Evolutionary conservation across 331 rosid species (phyloP).

Genomic region (Quercus phellos): DNA sequence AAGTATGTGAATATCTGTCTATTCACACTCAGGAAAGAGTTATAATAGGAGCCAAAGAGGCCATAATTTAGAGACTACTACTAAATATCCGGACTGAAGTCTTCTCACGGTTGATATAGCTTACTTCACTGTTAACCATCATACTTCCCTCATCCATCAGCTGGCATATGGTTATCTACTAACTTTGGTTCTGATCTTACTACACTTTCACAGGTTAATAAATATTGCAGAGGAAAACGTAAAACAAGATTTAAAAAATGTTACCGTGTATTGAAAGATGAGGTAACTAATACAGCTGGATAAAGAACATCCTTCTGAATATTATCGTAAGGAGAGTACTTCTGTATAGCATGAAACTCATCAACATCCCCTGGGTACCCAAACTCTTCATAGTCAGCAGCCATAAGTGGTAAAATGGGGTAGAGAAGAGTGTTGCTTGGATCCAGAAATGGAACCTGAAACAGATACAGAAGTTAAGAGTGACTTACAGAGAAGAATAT

Average conservation of each 20-base stretch:
- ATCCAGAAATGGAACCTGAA: constrained; percentile 89
- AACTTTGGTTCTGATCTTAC: not conserved
- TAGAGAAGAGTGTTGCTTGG: constrained; percentile 71
- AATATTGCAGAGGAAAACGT: not conserved
- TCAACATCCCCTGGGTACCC: constrained; percentile 75
- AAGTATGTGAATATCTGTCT: not conserved
- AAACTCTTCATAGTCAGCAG: constrained; percentile 81
- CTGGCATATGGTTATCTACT: not conserved
- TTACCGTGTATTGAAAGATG: constrained; percentile 86
- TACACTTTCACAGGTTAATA: not conserved
- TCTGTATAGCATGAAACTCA: constrained; percentile 78
- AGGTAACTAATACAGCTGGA: constrained; percentile 66
- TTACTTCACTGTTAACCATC: not conserved
- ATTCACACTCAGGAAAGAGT: not conserved
- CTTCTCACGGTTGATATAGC: not conserved
- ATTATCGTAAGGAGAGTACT: constrained; percentile 86
- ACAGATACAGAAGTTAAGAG: constrained; percentile 19
- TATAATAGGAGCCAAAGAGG: not conserved
- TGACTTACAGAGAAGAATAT: not conserved
- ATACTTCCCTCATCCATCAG: not conserved
- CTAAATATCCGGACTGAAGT: not conserved
- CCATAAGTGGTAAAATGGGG: constrained; percentile 75
- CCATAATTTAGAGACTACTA: not conserved
- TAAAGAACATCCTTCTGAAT: constrained; percentile 67
- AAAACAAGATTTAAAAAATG: constrained; percentile 1